A percentile compares a stretch with the other conserved stretches of the same genome.
Conservation (phyloP, 1,284 basidiomycete species). For the Irpex sp. region DNA sequence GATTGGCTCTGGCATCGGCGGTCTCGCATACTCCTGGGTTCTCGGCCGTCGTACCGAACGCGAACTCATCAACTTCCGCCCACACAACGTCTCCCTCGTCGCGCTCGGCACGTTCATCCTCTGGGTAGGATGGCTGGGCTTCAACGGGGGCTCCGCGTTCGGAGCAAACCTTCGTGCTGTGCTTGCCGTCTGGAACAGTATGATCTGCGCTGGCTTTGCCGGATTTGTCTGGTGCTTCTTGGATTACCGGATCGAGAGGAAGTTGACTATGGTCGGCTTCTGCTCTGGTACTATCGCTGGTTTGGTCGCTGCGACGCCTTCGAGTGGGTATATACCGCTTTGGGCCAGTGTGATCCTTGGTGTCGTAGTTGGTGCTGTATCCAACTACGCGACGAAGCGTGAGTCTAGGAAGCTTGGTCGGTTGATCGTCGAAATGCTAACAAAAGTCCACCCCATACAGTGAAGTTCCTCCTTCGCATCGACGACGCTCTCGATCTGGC, state of each 20-base stretch:
- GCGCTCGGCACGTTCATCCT: conserved; percentile 86
- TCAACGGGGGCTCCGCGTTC: conserved; percentile 79
- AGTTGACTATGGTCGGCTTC: conserved; percentile 87
- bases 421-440: conserved; percentile 14
- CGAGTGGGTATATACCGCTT: conserved; percentile 64
- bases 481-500: conserved; percentile 88
- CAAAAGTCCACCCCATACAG: conserved; percentile 30
- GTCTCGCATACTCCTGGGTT: conserved; percentile 87
- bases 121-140: conserved; percentile 85
- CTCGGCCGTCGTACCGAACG: conserved; percentile 74
- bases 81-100: conserved; percentile 90
- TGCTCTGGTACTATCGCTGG: conserved; percentile 80
- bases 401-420: conserved; percentile 29
- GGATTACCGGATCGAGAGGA: conserved; percentile 80
- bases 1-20: conserved; percentile 85
- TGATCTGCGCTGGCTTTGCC: conserved; percentile 73
- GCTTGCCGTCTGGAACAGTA: conserved; percentile 87
- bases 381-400: conserved; percentile 88
- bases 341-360: conserved; percentile 80
- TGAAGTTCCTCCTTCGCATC: conserved; percentile 63
- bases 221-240: conserved; percentile 89
- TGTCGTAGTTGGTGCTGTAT: conserved; percentile 67
- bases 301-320: conserved; percentile 87
- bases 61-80: conserved; percentile 85
- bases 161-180: conserved; percentile 89